Evolutionary conservation across 2,329 filamentous ascomycete genomes (phyloP).

Genomic region (Fusarium neocosmosporiellum): DNA sequence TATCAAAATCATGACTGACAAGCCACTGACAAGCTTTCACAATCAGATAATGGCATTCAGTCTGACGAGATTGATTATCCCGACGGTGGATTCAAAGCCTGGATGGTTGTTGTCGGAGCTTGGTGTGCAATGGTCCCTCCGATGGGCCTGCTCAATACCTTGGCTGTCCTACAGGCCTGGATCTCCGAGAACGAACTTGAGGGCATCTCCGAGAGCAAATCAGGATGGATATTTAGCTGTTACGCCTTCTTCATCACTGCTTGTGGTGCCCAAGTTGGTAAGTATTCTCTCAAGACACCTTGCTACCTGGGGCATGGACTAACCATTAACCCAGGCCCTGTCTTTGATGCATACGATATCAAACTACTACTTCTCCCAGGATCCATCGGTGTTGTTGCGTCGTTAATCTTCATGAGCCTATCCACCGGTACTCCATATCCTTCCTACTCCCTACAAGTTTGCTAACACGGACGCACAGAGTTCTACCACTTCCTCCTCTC

Average conservation of each 20-base stretch:
- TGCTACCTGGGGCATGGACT: neutral
- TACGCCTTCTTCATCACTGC: slow-evolving; percentile 26
- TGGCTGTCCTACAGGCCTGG: slow-evolving; percentile 76
- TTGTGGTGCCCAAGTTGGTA: slow-evolving; percentile 17
- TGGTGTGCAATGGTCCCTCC: slow-evolving; percentile 73
- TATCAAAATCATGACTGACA: neutral
- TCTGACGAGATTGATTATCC: neutral
- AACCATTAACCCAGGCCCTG: slow-evolving; percentile 51
- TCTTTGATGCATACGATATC: slow-evolving; percentile 77
- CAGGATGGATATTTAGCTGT: slow-evolving; percentile 19
- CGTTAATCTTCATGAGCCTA: slow-evolving; percentile 67
- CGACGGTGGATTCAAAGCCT: slow-evolving; percentile 57
- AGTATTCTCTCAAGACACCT: neutral
- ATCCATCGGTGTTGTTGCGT: slow-evolving; percentile 64
- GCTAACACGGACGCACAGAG: slow-evolving; percentile 42
- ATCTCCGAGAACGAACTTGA: slow-evolving; percentile 48
- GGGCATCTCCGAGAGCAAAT: neutral
- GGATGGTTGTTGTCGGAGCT: slow-evolving; percentile 76
- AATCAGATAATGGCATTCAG: neutral
- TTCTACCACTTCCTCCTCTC: slow-evolving; percentile 80
- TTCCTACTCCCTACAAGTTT: neutral
- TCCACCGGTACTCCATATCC: slow-evolving; percentile 56
- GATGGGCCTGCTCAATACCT: slow-evolving; percentile 74
- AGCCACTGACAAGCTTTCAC: neutral
- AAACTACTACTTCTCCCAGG: slow-evolving; percentile 68